Evolutionary conservation across 1,139 yeast species (phyloP), one percentile per base, ranked within the genome.

Genomic region (Pichia cactophila): DNA sequence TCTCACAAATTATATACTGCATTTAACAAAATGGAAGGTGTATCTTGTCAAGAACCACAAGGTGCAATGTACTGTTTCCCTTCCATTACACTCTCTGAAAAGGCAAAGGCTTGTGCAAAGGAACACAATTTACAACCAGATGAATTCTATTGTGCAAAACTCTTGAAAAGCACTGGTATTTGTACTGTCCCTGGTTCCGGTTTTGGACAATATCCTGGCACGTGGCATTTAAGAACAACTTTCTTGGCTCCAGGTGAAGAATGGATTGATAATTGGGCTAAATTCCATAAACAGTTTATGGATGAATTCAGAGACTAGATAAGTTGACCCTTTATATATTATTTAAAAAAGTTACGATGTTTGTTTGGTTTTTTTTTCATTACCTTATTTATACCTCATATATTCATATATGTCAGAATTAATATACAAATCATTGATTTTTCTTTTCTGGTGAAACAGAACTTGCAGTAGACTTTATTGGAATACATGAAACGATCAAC

Each of bases 41-140:
- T 92, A 47, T 67, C 76, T 28, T 89, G 97, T 67, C 88, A 87
- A 68, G 78, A 78, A 59, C 97, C 97, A 44, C 81, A 85, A 73
- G 98, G 98, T 58, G 97, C 98, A 42, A 92, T 92, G 98, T 92
- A 92, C 69, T 73, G 94, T 54, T 92, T 88, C 80, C 98, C 98
- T 38, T 75, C 72, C 55, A 72, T 92, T 56, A 66, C 77, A 43
- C 71, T 94, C 48, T 80, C 87, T 23, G 70, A 72, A 26, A 76
- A 75, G 58, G 88, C 90, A 26, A 73, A 79, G 48, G 73, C 71
- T 23, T 75, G 74, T 45, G 95, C 97, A 31, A 69, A 70, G 44
- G 72, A 73, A 47, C 64, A 68, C 36, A 79, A 78, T 29, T 64
- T 78, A 60, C 74, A 78, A 44, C 81, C 90, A 38, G 98, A 94